Evolutionary conservation across 1,284 basidiomycete genomes (phyloP).

Genomic region (Vanrija pseudolonga): DNA sequence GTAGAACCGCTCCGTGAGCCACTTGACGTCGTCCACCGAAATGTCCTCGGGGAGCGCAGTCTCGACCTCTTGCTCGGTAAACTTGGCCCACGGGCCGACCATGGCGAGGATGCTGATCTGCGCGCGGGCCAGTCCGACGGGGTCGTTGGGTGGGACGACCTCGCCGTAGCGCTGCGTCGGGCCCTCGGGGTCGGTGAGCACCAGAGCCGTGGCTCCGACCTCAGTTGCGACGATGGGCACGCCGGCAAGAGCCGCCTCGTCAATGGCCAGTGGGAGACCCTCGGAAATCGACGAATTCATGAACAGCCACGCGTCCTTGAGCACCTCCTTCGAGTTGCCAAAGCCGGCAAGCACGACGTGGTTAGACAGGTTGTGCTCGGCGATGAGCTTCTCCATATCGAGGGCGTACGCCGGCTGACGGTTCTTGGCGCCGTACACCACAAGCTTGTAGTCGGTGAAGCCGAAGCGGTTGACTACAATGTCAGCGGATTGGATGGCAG

Average conservation of each 20-base stretch:
- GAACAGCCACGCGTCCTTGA: conserved; percentile 17
- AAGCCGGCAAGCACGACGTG: conserved; percentile 10
- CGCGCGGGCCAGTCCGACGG: conserved; percentile 7
- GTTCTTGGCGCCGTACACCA: conserved; percentile 16
- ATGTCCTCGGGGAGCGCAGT: conserved; percentile 6
- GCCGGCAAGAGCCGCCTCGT: conserved; percentile 11
- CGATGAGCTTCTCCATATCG: conserved; percentile 14
- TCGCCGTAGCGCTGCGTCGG: conserved; percentile 8
- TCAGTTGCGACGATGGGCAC: conserved; percentile 16
- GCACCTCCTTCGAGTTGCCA: conserved; percentile 12
- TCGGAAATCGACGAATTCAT: conserved; percentile 15
- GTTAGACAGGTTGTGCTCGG: conserved; percentile 5
- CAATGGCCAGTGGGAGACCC: conserved; percentile 10
- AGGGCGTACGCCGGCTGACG: conserved; percentile 12
- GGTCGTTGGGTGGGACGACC: conserved; percentile 12
- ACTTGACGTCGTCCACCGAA: conserved; percentile 5
- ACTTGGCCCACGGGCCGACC: conserved; percentile 10
- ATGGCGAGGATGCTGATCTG: conserved; percentile 12
- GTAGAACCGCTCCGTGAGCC: conserved; percentile 13
- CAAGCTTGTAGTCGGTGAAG: conserved; percentile 15
- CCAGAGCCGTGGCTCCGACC: conserved; percentile 11
- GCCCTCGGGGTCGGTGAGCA: conserved; percentile 11
- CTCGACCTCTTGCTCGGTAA: background rate
- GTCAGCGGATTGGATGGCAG: conserved; percentile 15
- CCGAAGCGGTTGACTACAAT: conserved; percentile 14